Base-by-base conservation (phyloP, 2,329 filamentous ascomycete genomes). In the Colletotrichum viniferum region DNA sequence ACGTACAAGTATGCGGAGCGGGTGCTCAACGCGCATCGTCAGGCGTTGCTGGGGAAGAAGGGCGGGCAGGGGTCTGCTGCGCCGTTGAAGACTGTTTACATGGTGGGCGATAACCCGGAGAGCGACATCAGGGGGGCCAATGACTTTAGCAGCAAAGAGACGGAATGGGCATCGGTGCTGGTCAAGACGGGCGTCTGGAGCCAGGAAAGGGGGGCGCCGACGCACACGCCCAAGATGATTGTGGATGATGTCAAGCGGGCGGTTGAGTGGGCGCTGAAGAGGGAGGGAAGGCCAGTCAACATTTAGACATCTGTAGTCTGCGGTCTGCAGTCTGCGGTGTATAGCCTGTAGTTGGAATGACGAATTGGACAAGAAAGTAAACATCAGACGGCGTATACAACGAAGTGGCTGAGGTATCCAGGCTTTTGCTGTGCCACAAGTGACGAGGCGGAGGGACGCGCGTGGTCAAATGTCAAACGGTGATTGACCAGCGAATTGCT, bases 121-220 rank as follows among this genome's bases (percentile, higher is more conserved):
- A 97, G 94, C 79, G 97, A 99, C 83, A 98, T 99, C 78, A 88
- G 91, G 7, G 97, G 97, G 7, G 96, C 95, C 24, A 98, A 98
- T 82, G 89, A 90, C 61, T 98, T 94, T 81, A 81, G 86, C 60
- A 94, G 93, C 77, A 86, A 89, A 5, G 93, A 93, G 10, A 94
- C 92, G n/a, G 87, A 92, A 74, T 98, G 96, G 96, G 86, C 89
- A 55, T 94, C 94, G 58, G 90, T 97, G 21, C 85, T 98, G 74
- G 94, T 98, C 32, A 89, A 92, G 78, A 98, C 94, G 10, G 96
- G 96, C 0, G 95, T 98, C 1, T 97, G 94, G 85, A 86, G 83
- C 24, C 78, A 81, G 28, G 82, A 83, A 58, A 82, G 86, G 55
- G 84, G 80, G 18, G 82, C 83, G 77, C 94, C 94, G 16, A 87